Evolutionary conservation across 2,329 filamentous ascomycete species (phyloP).

Genomic region (Stylonectria norvegica): DNA sequence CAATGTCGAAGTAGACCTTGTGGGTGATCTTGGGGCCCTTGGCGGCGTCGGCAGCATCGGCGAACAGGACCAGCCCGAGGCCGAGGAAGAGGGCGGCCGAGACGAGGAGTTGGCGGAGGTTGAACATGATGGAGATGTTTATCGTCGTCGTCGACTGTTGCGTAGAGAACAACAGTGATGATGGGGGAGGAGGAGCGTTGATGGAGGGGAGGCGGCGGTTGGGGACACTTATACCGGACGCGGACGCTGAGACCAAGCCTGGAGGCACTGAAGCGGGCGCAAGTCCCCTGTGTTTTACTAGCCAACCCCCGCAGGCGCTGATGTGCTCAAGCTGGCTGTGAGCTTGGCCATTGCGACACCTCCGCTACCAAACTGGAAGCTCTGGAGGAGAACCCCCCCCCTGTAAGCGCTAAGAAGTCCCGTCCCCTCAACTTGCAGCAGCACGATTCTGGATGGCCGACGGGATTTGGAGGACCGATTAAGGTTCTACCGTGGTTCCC

Average conservation of each 20-base stretch:
- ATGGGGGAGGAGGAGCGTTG: constrained; percentile 11
- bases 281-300: no score
- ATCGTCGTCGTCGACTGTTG: constrained; percentile 16
- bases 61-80: constrained; percentile 70
- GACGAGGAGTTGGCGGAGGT: constrained; percentile 65
- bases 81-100: constrained; percentile 74
- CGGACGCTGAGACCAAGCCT: no score
- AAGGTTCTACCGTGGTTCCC: constrained; percentile 28
- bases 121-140: constrained; percentile 61
- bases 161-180: constrained; percentile 2
- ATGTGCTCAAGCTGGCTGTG: constrained; percentile 6
- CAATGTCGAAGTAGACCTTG: constrained; percentile 89
- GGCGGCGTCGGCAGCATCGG: constrained; percentile 67
- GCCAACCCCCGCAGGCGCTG: no score
- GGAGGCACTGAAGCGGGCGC: no score
- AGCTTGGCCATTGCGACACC: no score
- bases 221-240: constrained; percentile 29
- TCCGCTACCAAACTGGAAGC: no score
- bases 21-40: constrained; percentile 94
- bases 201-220: constrained; percentile 11
- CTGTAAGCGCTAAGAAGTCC: no score
- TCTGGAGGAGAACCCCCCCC: no score
- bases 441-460: constrained; percentile 1
- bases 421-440: no score
- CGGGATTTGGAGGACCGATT: background rate